These are phyloP conservation scores for Backusella mclennaniae DNA, from an alignment of 192 early-diverging fungal genomes.

Conservation along the genomic window DNA sequence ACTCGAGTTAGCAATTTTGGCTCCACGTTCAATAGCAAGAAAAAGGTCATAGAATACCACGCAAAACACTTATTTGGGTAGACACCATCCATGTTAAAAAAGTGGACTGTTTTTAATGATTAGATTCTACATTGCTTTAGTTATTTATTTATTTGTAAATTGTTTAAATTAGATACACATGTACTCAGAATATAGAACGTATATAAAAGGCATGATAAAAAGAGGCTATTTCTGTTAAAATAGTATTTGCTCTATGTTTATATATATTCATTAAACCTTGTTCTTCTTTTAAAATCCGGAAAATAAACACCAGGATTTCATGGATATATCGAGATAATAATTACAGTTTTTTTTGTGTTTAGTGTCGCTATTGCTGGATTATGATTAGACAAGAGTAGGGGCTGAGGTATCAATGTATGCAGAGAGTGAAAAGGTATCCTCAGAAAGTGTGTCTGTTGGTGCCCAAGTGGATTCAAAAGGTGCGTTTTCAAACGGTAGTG, in stretches of 20 bases:
- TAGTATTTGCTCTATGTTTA: too few species aligned
- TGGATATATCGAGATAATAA: background rate
- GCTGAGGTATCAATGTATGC: slow-evolving; percentile 5
- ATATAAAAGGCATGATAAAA: too few species aligned
- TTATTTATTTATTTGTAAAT: background rate
- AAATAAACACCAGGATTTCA: background rate
- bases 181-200: background rate
- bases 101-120: too few species aligned
- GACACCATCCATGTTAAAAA: too few species aligned
- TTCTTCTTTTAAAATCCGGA: background rate
- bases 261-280: too few species aligned
- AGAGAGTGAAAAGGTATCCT: slow-evolving; percentile 6
- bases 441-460: background rate
- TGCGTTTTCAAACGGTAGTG: slow-evolving; percentile 17
- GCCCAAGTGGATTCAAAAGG: slow-evolving; percentile 18
- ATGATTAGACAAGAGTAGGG: background rate
- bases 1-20: background rate
- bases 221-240: too few species aligned
- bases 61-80: too few species aligned
- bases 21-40: background rate
- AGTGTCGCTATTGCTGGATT: background rate
- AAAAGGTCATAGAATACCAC: background rate
- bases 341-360: background rate
- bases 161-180: background rate
- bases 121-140: background rate